Conservation (phyloP, 768 basidiomycete genomes). For the Candolleomyces aberdarensis region DNA sequence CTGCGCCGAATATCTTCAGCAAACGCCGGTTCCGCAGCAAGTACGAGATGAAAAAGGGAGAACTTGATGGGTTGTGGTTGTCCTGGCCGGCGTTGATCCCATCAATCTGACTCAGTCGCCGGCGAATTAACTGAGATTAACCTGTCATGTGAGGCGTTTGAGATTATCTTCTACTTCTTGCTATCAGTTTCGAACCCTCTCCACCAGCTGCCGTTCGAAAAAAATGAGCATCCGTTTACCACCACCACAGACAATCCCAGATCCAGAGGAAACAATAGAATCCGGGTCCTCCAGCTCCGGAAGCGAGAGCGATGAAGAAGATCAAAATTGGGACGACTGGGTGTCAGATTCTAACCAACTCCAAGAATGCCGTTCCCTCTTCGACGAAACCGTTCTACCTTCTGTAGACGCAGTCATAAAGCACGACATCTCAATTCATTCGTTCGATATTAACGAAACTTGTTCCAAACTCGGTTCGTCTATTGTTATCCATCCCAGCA, state of each 20-base stretch:
- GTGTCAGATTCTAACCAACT: constrained; percentile 59
- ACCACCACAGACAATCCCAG: constrained; percentile 21
- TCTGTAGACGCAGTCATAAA: constrained; percentile 56
- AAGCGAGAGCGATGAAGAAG: constrained; percentile 46
- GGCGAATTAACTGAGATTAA: no score
- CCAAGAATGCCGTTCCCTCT: constrained; percentile 66
- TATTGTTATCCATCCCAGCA: background rate
- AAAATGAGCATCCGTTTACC: constrained; percentile 38
- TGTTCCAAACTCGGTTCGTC: constrained; percentile 55
- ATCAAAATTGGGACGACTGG: constrained; percentile 81
- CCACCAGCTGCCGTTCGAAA: background rate
- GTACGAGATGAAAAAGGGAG: no score
- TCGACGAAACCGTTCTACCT: constrained; percentile 61
- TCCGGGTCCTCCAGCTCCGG: constrained; percentile 27
- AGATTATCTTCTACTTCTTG: background rate
- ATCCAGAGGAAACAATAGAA: constrained; percentile 23
- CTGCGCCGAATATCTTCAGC: no score
- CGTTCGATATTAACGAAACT: constrained; percentile 57
- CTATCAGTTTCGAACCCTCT: no score
- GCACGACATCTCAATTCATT: constrained; percentile 58
- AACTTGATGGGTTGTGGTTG: no score
- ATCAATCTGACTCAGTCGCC: no score
- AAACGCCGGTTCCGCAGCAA: no score
- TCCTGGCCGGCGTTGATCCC: no score
- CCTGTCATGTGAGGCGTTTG: no score